Conservation (phyloP, 2,329 filamentous ascomycete genomes). For the Penicillium italicum region DNA sequence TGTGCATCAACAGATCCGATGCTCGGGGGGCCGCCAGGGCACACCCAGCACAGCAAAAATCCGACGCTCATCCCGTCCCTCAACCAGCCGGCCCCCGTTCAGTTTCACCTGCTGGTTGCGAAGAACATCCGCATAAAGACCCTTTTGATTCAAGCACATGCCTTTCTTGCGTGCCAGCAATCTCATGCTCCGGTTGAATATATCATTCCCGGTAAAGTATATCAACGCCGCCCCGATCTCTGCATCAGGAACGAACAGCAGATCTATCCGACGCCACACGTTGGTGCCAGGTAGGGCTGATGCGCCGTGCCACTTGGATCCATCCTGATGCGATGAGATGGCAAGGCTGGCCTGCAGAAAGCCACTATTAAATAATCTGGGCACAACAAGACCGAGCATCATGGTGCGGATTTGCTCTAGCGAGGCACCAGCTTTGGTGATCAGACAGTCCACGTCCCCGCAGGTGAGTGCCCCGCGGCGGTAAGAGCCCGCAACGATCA, state of each 20-base stretch:
- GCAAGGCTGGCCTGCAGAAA: slow-evolving; percentile 72
- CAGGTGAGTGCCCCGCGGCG: slow-evolving; percentile 70
- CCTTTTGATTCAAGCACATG: slow-evolving; percentile 81
- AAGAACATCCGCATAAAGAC: slow-evolving; percentile 69
- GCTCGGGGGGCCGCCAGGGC: slow-evolving; percentile 74
- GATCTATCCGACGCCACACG: slow-evolving; percentile 77
- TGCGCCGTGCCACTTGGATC: slow-evolving; percentile 86
- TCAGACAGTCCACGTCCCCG: slow-evolving; percentile 79
- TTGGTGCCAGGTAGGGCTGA: slow-evolving; percentile 62
- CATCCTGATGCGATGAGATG: slow-evolving; percentile 51
- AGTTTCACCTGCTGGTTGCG: slow-evolving; percentile 57
- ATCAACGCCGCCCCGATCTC: slow-evolving; percentile 81
- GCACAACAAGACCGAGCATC: slow-evolving; percentile 61
- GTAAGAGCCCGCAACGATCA: slow-evolving; percentile 80
- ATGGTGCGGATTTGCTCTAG: slow-evolving; percentile 59
- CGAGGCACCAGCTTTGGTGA: slow-evolving; percentile 64
- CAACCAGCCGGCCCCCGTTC: slow-evolving; percentile 66
- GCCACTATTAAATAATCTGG: slow-evolving; percentile 53
- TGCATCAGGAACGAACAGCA: slow-evolving; percentile 74
- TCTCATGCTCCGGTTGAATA: slow-evolving; percentile 85
- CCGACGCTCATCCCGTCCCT: slow-evolving; percentile 68
- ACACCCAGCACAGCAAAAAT: slow-evolving; percentile 82
- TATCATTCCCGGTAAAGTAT: slow-evolving; percentile 95
- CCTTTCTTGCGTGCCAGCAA: slow-evolving; percentile 74
- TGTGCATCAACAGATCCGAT: slow-evolving; percentile 64